Evolutionary conservation across 2,329 filamentous ascomycete genomes (phyloP).

Genomic region (Botrytis sinoallii): DNA sequence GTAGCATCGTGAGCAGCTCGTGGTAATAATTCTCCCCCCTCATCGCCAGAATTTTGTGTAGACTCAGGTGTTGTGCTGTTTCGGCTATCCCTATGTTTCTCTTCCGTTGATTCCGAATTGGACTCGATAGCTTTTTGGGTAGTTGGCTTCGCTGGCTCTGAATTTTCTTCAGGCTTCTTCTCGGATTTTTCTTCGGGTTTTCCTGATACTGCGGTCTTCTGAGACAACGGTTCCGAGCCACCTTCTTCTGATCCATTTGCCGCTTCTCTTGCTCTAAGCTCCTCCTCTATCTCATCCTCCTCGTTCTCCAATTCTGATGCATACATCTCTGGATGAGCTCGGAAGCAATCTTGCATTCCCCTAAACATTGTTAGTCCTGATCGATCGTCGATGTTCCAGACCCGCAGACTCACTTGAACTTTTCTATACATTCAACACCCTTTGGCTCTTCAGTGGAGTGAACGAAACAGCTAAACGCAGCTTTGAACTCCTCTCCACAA

Average conservation of each 20-base stretch:
- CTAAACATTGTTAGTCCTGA: slow-evolving; percentile 47
- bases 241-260: slow-evolving; percentile 19
- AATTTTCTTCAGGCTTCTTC: neutral
- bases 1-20: slow-evolving; percentile 48
- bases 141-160: slow-evolving; percentile 7
- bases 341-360: slow-evolving; percentile 97
- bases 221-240: slow-evolving; percentile 11
- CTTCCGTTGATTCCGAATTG: neutral
- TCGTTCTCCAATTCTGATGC: slow-evolving; percentile 83
- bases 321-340: slow-evolving; percentile 88
- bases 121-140: slow-evolving; percentile 11
- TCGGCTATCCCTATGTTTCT: neutral
- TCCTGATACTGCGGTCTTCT: slow-evolving; percentile 11
- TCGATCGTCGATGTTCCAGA: neutral
- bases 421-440: slow-evolving; percentile 95
- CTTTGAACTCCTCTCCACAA: slow-evolving; percentile 92
- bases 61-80: slow-evolving; percentile 23
- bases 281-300: slow-evolving; percentile 51
- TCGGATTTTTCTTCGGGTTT: neutral
- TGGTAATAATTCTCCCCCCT: slow-evolving; percentile 46
- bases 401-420: slow-evolving; percentile 74
- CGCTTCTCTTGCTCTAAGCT: slow-evolving; percentile 31
- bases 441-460: slow-evolving; percentile 92
- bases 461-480: slow-evolving; percentile 98
- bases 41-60: slow-evolving; percentile 29